phyloP scores from a whole-genome alignment of 1,139 yeast species.

The Magnusiomyces clavatus region DNA sequence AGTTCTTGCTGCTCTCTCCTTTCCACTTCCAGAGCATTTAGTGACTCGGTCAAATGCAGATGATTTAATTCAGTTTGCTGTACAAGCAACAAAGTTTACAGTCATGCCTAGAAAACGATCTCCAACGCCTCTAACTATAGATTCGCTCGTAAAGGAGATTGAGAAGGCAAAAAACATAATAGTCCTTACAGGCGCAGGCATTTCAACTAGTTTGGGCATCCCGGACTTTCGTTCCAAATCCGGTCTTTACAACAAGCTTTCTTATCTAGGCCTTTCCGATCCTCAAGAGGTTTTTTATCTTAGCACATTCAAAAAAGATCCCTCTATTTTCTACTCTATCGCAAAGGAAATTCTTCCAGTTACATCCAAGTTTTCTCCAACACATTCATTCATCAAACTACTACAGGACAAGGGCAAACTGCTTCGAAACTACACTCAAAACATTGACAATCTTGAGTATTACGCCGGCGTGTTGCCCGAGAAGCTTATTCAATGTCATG shows the following conservation, averaged over 20 bases:
- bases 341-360: conserved; percentile 84
- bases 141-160: conserved; percentile 52
- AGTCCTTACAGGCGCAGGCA: conserved; percentile 93
- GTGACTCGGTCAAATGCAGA: conserved; percentile 13
- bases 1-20: conserved; percentile 34
- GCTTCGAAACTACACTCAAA: conserved; percentile 86
- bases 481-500: conserved; percentile 87
- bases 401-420: conserved; percentile 74
- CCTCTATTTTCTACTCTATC: conserved; percentile 74
- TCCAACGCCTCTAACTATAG: conserved; percentile 39
- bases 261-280: conserved; percentile 66
- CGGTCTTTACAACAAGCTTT: conserved; percentile 68
- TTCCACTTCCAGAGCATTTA: conserved; percentile 26
- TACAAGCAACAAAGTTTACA: conserved; percentile 27
- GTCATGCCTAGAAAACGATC: conserved; percentile 25
- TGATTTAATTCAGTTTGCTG: conserved; percentile 9
- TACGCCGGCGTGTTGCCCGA: conserved; percentile 70
- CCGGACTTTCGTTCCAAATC: conserved; percentile 91
- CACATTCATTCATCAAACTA: conserved; percentile 74
- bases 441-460: conserved; percentile 85
- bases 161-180: conserved; percentile 52
- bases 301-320: conserved; percentile 65
- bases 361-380: conserved; percentile 58
- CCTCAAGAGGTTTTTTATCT: conserved; percentile 94
- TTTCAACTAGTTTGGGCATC: conserved; percentile 84